Conservation (phyloP, 768 basidiomycete genomes). For the Suillus subluteus region DNA sequence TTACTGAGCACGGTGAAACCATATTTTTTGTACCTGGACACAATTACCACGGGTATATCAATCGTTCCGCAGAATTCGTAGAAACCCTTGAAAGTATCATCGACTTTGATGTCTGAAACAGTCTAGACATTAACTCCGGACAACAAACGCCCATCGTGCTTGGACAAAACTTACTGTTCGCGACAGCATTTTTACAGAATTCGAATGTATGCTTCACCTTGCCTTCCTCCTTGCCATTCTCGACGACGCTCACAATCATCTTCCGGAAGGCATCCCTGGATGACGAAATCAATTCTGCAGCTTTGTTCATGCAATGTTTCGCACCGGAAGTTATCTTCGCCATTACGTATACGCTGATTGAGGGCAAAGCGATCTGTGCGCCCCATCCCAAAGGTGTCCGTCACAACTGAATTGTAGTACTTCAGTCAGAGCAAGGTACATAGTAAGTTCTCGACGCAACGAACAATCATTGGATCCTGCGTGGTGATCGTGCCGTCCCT, state of each 20-base stretch:
- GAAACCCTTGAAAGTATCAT: constrained; percentile 89
- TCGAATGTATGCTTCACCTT: constrained; percentile 63
- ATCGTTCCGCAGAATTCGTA: constrained; percentile 79
- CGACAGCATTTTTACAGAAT: constrained; percentile 79
- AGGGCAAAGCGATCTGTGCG: constrained; percentile 69
- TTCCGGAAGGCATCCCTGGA: constrained; percentile 82
- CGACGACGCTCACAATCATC: constrained; percentile 82
- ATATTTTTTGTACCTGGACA: constrained; percentile 70
- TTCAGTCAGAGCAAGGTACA: not conserved
- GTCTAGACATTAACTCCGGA: constrained; percentile 17
- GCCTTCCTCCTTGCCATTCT: constrained; percentile 46
- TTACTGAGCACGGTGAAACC: constrained; percentile 7
- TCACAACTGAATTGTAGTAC: constrained; percentile 60
- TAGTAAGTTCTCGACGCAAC: constrained; percentile 23
- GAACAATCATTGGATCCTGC: constrained; percentile 89
- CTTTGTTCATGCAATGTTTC: constrained; percentile 21
- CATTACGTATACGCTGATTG: constrained; percentile 74
- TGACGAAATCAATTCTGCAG: constrained; percentile 28
- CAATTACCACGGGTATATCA: constrained; percentile 89
- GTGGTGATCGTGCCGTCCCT: constrained; percentile 96
- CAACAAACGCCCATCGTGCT: constrained; percentile 17
- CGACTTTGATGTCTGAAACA: constrained; percentile 75
- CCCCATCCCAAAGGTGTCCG: constrained; percentile 90
- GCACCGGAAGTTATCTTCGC: constrained; percentile 70
- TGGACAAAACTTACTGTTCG: constrained; percentile 56